Conservation (phyloP, 1,284 basidiomycete genomes). For the Neonothopanus nambi region DNA sequence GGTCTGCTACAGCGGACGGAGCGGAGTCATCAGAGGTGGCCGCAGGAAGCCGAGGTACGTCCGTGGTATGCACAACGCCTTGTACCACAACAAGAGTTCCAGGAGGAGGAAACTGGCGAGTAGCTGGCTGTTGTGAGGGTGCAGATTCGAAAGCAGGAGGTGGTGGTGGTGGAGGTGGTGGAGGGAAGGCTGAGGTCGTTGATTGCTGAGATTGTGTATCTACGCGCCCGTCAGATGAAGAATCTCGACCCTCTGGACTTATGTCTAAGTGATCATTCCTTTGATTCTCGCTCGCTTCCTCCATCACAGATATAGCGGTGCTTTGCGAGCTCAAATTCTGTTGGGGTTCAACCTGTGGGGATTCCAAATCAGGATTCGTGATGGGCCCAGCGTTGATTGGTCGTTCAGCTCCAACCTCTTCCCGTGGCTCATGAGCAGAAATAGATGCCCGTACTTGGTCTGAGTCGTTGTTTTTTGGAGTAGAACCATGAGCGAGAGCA, state of each 20-base stretch:
- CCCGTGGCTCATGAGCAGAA: neutral
- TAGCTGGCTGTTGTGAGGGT: neutral
- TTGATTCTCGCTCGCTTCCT: no score
- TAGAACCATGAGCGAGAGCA: neutral
- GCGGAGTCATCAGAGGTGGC: neutral
- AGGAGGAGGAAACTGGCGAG: constrained; percentile 55
- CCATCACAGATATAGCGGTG: no score
- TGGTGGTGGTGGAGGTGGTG: neutral
- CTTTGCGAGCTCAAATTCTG: no score
- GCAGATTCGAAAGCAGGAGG: neutral
- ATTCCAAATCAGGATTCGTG: no score
- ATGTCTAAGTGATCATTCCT: neutral
- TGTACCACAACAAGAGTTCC: constrained; percentile 79
- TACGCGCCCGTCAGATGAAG: neutral
- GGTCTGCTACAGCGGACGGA: constrained; percentile 14
- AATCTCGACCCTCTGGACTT: neutral
- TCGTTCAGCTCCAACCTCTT: neutral
- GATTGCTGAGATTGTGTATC: neutral
- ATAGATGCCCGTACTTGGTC: neutral
- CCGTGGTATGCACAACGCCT: constrained; percentile 77
- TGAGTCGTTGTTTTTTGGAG: neutral
- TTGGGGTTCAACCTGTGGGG: no score
- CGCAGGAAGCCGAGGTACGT: constrained; percentile 42
- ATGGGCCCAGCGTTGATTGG: neutral
- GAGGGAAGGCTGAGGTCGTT: neutral